phyloP scores from a whole-genome alignment of 768 basidiomycete species.

The Kondoa subrosea region DNA sequence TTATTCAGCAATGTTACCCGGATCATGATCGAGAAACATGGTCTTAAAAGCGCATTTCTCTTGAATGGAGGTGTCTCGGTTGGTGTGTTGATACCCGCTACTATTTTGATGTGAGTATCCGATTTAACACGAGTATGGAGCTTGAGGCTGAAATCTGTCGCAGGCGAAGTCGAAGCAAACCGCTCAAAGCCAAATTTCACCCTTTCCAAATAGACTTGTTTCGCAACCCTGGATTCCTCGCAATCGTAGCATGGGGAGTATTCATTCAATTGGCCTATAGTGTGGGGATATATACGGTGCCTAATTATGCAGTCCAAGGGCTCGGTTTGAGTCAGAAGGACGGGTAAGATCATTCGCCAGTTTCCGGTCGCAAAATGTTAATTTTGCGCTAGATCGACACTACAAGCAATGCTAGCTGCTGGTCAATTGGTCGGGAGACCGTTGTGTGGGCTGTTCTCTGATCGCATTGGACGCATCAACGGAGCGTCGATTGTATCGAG shows the following conservation, averaged over 20 bases:
- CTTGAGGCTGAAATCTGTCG: background rate
- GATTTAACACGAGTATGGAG: too few species aligned
- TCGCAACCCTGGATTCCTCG: slow-evolving; percentile 29
- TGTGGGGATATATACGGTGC: slow-evolving; percentile 29
- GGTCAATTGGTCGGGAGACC: slow-evolving; percentile 33
- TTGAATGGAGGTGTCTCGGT: slow-evolving; percentile 31
- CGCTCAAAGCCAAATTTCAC: slow-evolving; percentile 28
- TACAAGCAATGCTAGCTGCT: slow-evolving; percentile 32
- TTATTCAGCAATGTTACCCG: slow-evolving; percentile 22
- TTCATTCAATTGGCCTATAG: slow-evolving; percentile 30
- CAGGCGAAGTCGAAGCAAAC: slow-evolving; percentile 24
- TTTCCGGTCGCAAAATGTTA: background rate
- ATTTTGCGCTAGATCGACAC: slow-evolving; percentile 26
- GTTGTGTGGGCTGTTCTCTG: slow-evolving; percentile 27
- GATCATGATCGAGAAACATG: slow-evolving; percentile 29
- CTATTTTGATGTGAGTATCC: slow-evolving; percentile 28
- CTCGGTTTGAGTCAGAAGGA: slow-evolving; percentile 29
- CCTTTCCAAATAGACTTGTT: slow-evolving; percentile 29
- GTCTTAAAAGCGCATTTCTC: slow-evolving; percentile 28
- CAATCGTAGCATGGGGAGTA: slow-evolving; percentile 29
- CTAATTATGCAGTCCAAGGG: slow-evolving; percentile 30
- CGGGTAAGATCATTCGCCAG: slow-evolving; percentile 18
- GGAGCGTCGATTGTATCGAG: slow-evolving; percentile 29
- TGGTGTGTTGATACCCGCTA: slow-evolving; percentile 28
- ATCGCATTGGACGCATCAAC: slow-evolving; percentile 31